phyloP scores from a whole-genome alignment of 2,329 filamentous ascomycete genomes.

The Botrytis cinerea region DNA sequence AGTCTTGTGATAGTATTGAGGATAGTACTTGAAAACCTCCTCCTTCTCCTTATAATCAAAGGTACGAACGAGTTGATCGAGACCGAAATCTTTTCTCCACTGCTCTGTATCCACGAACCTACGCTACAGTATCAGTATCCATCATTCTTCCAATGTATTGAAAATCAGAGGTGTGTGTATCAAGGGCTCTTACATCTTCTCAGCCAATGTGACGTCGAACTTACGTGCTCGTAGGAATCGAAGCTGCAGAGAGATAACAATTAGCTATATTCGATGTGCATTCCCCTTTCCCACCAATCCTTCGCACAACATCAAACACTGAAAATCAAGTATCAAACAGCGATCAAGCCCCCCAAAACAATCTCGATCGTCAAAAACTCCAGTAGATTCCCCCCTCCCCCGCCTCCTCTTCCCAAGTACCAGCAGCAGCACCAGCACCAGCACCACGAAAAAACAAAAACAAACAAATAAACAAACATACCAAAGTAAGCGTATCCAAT shows the following conservation, averaged over 20 bases:
- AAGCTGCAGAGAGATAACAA: constrained; percentile 52
- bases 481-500: constrained; percentile 89
- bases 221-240: constrained; percentile 93
- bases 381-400: not conserved
- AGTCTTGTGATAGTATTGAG: constrained; percentile 98
- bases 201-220: constrained; percentile 81
- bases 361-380: constrained; percentile 1
- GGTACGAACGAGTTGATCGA: constrained; percentile 75
- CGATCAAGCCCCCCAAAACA: not conserved
- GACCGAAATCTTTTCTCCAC: constrained; percentile 85
- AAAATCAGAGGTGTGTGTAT: not conserved
- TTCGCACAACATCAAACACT: not conserved
- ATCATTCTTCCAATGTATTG: not conserved
- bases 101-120: constrained; percentile 91
- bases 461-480: constrained; percentile 49
- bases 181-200: constrained; percentile 73
- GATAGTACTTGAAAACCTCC: constrained; percentile 87
- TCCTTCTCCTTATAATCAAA: constrained; percentile 89
- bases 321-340: not conserved
- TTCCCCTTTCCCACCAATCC: not conserved
- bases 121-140: constrained; percentile 29
- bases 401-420: not conserved
- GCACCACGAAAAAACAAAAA: not conserved
- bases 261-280: not conserved
- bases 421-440: not conserved